Evolutionary conservation across 352 stramenopile genomes (phyloP).

Genomic region (Phytophthora pinifolia): DNA sequence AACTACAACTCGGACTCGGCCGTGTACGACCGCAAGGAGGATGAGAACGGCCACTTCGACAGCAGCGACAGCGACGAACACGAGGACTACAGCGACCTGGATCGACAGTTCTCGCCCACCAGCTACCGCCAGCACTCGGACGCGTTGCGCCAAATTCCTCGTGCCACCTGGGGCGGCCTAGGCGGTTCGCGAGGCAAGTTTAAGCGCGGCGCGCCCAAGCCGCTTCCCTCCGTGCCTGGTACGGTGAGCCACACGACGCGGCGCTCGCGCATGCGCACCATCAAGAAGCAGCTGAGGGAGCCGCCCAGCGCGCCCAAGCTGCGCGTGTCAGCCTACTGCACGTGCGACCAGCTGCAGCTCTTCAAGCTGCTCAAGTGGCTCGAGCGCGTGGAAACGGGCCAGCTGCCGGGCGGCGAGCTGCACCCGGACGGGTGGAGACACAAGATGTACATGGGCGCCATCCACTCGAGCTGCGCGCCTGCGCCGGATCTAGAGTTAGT

Average conservation of each 20-base stretch:
- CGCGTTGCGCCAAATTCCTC: constrained; percentile 41
- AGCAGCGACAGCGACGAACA: constrained; percentile 43
- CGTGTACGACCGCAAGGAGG: constrained; percentile 59
- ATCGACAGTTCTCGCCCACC: constrained; percentile 41
- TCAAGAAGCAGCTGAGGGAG: constrained; percentile 80
- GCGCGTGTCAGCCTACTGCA: constrained; percentile 85
- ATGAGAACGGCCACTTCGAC: constrained; percentile 20
- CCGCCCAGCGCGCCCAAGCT: constrained; percentile 74
- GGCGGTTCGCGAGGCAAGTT: constrained; percentile 43
- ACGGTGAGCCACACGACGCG: constrained; percentile 73
- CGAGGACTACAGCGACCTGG: constrained; percentile 37
- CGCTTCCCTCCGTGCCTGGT: constrained; percentile 31
- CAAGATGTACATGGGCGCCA: constrained; percentile 89
- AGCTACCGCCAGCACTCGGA: constrained; percentile 39
- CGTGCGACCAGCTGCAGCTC: constrained; percentile 80
- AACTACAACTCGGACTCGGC: constrained; percentile 90
- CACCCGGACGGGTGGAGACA: constrained; percentile 78
- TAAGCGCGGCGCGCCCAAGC: constrained; percentile 42
- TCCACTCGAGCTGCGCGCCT: constrained; percentile 73
- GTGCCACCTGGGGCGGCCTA: constrained; percentile 60
- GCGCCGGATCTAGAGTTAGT: constrained; percentile 42
- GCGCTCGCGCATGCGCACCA: constrained; percentile 79
- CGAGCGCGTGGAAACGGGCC: constrained; percentile 72
- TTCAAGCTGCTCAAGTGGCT: constrained; percentile 90
- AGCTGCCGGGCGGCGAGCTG: constrained; percentile 73